These are phyloP conservation scores for Fusarium agapanthi DNA, from an alignment of 2,329 filamentous ascomycete genomes.

Conservation along the genomic window DNA sequence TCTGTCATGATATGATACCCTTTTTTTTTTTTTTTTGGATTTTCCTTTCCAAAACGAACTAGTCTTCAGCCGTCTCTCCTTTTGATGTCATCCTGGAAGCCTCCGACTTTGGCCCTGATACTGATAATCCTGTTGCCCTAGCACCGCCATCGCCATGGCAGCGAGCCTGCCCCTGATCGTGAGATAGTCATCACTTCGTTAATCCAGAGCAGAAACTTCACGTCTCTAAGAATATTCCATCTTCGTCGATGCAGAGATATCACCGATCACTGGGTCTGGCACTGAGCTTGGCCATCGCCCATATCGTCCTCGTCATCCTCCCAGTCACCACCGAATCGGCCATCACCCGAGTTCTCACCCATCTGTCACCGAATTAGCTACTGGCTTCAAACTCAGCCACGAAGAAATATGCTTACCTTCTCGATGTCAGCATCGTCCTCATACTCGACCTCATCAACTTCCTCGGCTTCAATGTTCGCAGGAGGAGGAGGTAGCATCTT, in stretches of 20 bases:
- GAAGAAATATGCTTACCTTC: conserved; percentile 60
- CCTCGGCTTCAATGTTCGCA: conserved; percentile 72
- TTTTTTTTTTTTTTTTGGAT: conserved; percentile 24
- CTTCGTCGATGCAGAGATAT: not conserved
- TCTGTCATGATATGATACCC: conserved; percentile 9
- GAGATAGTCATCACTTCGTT: conserved; percentile 41
- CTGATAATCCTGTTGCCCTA: not conserved
- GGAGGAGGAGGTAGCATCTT: conserved; percentile 77
- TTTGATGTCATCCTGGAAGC: conserved; percentile 2
- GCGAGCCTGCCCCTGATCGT: conserved; percentile 17
- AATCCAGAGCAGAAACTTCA: conserved; percentile 22
- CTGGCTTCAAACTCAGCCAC: not conserved
- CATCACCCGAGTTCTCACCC: conserved; percentile 75
- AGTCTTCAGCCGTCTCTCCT: not conserved
- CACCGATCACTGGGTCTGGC: conserved; percentile 72
- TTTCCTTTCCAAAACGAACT: conserved; percentile 13
- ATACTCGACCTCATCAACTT: conserved; percentile 87
- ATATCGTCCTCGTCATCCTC: conserved; percentile 75
- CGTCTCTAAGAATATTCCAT: conserved; percentile 18
- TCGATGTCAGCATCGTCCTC: conserved; percentile 86
- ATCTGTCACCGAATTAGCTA: conserved; percentile 58
- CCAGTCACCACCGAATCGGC: conserved; percentile 71
- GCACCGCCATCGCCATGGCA: conserved; percentile 13
- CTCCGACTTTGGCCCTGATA: not conserved
- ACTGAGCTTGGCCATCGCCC: conserved; percentile 73